A percentile compares a stretch with the other conserved stretches of the same genome.
Conservation (phyloP, 345 rosid species). For the Ceriops decandra region DNA sequence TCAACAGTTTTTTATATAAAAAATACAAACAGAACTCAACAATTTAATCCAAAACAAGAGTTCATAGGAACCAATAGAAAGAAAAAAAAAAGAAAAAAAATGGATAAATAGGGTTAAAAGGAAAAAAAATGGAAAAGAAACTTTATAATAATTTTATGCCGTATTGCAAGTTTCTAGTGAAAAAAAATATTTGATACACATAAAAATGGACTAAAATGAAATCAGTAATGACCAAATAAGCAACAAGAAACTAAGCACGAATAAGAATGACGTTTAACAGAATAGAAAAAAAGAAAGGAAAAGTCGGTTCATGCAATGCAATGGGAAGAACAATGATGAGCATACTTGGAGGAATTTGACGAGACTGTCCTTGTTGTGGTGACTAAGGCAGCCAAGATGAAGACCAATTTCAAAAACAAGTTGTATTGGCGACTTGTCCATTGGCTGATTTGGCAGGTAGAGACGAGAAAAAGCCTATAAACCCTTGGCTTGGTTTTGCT, state of each 20-base stretch:
- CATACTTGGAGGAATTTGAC: constrained; percentile 65
- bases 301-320: constrained; percentile 43
- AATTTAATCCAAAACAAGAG: not conserved
- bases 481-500: constrained; percentile 1
- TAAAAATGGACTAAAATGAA: no score
- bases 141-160: no score
- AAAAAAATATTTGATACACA: no score
- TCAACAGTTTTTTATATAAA: not conserved
- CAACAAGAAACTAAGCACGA: no score
- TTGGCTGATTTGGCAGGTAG: constrained; percentile 11
- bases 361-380: constrained; percentile 64
- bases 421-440: constrained; percentile 53
- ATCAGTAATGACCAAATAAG: no score
- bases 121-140: no score
- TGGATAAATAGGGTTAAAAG: no score
- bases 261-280: no score
- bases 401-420: constrained; percentile 53
- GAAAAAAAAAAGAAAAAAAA: no score
- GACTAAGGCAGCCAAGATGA: constrained; percentile 47
- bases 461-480: not conserved
- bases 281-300: no score
- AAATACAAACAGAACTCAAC: not conserved
- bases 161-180: no score
- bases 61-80: no score
- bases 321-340: constrained; percentile 31